phyloP scores from a whole-genome alignment of 2,329 filamentous ascomycete species.

The Pezicula radicicola region DNA sequence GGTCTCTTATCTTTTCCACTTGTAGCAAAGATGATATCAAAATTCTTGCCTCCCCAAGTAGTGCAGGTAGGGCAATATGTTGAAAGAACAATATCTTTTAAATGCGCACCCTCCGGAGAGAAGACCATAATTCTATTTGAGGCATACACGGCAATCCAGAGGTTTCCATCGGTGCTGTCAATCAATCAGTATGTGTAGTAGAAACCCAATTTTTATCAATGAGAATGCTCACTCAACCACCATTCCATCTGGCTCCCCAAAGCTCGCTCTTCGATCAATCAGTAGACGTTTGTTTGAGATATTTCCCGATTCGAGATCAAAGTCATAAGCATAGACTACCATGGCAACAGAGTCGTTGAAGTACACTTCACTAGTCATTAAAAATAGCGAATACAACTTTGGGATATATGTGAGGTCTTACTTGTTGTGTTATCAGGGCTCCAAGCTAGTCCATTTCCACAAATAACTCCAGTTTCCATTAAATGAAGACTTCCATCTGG shows the following conservation, averaged over 20 bases:
- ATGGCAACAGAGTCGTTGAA: conserved; percentile 32
- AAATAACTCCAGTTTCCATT: conserved; percentile 31
- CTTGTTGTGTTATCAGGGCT: conserved; percentile 33
- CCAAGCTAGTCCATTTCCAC: conserved; percentile 34
- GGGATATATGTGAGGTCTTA: conserved; percentile 10
- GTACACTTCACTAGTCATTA: conserved; percentile 24
- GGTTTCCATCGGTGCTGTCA: conserved; percentile 29
- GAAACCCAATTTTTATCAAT: not conserved
- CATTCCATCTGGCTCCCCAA: conserved; percentile 34
- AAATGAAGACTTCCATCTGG: conserved; percentile 28
- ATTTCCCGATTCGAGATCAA: conserved; percentile 28
- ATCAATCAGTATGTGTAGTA: not conserved
- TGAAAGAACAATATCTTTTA: conserved; percentile 32
- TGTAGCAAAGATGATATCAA: conserved; percentile 31
- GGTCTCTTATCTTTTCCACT: conserved; percentile 23
- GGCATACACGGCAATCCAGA: conserved; percentile 34
- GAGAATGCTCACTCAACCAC: conserved; percentile 30
- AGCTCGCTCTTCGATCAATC: conserved; percentile 9
- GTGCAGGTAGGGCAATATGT: conserved; percentile 32
- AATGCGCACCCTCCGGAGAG: conserved; percentile 26
- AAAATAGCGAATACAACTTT: not conserved
- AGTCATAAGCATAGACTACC: conserved; percentile 30
- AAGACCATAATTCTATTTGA: conserved; percentile 33
- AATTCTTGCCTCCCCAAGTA: conserved; percentile 33
- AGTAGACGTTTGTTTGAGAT: conserved; percentile 29